These are phyloP conservation scores for Solanum virginianum DNA, from an alignment of 257 asterid species.

Conservation along the genomic window DNA sequence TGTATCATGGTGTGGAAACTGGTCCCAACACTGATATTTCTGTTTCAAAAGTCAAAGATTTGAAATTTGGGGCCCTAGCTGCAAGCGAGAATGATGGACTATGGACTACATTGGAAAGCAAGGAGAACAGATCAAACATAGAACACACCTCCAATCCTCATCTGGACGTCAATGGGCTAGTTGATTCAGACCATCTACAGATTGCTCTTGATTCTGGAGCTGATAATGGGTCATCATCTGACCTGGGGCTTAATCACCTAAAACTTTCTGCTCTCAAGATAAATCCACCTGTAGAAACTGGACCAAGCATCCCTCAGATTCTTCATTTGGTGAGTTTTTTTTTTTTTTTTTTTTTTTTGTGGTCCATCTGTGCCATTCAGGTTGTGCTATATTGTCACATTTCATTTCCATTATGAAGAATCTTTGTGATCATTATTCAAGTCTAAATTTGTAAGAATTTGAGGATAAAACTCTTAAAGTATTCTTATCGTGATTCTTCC, in stretches of 20 bases:
- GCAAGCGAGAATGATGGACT: slow-evolving; percentile 35
- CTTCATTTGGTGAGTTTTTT: slow-evolving; percentile 78
- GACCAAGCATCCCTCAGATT: slow-evolving; percentile 94
- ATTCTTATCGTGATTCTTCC: not conserved
- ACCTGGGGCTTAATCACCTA: slow-evolving; percentile 31
- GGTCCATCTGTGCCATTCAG: not conserved
- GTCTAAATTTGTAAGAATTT: slow-evolving; percentile 2
- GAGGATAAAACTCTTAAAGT: not conserved
- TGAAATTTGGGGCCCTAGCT: slow-evolving; percentile 31
- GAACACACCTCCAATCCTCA: slow-evolving; percentile 32
- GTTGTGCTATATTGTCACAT: not conserved
- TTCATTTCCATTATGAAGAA: not conserved
- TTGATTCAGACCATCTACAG: slow-evolving; percentile 41
- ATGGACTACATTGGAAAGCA: slow-evolving; percentile 14
- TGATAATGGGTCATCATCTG: slow-evolving; percentile 32
- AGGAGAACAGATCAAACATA: slow-evolving; percentile 29
- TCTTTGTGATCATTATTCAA: not conserved
- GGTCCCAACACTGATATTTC: slow-evolving; percentile 34
- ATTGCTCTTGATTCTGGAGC: slow-evolving; percentile 28
- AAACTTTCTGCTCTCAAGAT: slow-evolving; percentile 33
- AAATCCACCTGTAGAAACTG: slow-evolving; percentile 48
- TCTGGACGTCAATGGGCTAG: slow-evolving; percentile 47
- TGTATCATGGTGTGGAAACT: slow-evolving; percentile 32
- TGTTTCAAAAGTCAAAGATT: slow-evolving; percentile 33
- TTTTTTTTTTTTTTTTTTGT: not conserved